These are phyloP conservation scores for Xenosphaeropsis pyriputrescens DNA, from an alignment of 2,329 filamentous ascomycete species.

Conservation along the genomic window DNA sequence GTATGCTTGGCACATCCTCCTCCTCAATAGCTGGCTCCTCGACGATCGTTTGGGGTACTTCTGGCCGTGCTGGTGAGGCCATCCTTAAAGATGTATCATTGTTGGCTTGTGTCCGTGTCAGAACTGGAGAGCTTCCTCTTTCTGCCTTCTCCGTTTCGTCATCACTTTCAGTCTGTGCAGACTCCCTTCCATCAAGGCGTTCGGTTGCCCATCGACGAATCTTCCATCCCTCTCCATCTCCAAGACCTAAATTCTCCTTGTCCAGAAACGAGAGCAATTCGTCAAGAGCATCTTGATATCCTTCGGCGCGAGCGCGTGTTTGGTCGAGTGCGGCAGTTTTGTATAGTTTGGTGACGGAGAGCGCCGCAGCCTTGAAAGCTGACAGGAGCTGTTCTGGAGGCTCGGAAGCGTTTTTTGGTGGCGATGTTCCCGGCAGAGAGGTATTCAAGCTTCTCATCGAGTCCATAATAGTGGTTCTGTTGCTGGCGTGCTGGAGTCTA, in stretches of 20 bases:
- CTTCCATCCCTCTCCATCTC: conserved; percentile 60
- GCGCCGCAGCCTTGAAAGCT: conserved; percentile 80
- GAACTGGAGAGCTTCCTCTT: conserved; percentile 39
- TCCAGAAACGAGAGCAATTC: conserved; percentile 80
- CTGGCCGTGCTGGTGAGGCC: conserved; percentile 21
- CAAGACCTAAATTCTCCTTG: conserved; percentile 61
- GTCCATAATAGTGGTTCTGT: conserved; percentile 29
- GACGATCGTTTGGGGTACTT: conserved; percentile 18
- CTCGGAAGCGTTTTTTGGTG: conserved; percentile 25
- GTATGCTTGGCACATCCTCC: conserved; percentile 4
- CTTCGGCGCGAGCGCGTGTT: conserved; percentile 59
- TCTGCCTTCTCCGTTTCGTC: conserved; percentile 54
- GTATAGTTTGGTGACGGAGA: conserved; percentile 93
- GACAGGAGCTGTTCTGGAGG: conserved; percentile 59
- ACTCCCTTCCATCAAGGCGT: conserved; percentile 47
- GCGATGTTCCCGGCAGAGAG: conserved; percentile 37
- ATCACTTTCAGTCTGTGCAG: conserved; percentile 45
- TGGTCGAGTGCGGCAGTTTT: conserved; percentile 76
- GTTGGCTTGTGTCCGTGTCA: conserved; percentile 31
- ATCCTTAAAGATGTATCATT: conserved; percentile 22
- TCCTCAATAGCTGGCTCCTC: conserved; percentile 2
- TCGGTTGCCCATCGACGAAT: conserved; percentile 54
- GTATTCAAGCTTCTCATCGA: conserved; percentile 49
- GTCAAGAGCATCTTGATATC: conserved; percentile 89
- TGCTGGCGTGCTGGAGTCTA: too few relatives aligned